A percentile compares a stretch with the other conserved stretches of the same genome.
phyloP scores from a whole-genome alignment of 345 rosid species.

The Leavenworthia alabamica region DNA sequence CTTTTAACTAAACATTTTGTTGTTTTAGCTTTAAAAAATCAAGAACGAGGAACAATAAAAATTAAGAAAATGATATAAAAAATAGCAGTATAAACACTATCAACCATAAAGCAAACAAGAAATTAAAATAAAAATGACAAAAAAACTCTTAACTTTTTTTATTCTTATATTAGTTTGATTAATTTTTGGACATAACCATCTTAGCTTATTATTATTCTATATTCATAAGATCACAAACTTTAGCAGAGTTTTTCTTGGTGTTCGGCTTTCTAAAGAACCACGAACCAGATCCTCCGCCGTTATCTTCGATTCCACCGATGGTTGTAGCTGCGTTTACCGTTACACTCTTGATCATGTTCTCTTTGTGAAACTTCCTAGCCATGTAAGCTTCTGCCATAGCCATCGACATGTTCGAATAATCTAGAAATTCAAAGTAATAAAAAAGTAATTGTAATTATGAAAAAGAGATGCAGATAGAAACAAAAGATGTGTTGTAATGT shows the following conservation, averaged over 20 bases:
- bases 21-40: neutral
- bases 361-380: constrained; percentile 29
- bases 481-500: constrained; percentile 6
- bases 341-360: constrained; percentile 20
- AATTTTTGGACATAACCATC: neutral
- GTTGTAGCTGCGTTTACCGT: constrained; percentile 11
- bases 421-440: neutral
- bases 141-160: neutral
- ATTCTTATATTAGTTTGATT: neutral
- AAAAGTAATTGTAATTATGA: neutral
- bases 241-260: constrained; percentile 29
- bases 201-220: constrained; percentile 18
- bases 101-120: neutral
- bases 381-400: constrained; percentile 26
- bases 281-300: constrained; percentile 17
- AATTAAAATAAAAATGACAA: neutral
- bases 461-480: constrained; percentile 14
- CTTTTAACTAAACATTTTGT: neutral
- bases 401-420: constrained; percentile 25
- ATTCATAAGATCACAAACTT: constrained; percentile 27
- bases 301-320: constrained; percentile 15
- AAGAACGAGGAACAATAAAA: neutral
- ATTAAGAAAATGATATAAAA: neutral
- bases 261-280: constrained; percentile 23
- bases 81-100: neutral